Evolutionary conservation across 306 rosid genomes (phyloP).

Genomic region (Leucaena leucocephala): DNA sequence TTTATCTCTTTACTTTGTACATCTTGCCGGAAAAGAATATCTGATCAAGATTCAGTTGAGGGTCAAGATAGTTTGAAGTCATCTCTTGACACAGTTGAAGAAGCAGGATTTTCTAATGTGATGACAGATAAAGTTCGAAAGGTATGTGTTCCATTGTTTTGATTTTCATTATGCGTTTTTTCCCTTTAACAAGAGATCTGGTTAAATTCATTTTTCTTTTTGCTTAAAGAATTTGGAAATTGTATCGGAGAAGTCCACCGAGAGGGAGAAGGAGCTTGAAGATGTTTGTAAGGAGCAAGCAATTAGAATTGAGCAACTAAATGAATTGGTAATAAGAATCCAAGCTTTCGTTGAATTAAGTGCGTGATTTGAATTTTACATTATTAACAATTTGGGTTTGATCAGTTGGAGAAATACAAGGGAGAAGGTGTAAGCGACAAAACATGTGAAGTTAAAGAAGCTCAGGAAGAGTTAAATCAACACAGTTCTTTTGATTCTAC

Average conservation of each 20-base stretch:
- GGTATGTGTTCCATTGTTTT: conserved; percentile 39
- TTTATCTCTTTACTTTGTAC: conserved; percentile 58
- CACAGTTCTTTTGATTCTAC: conserved; percentile 49
- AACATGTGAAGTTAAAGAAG: conserved; percentile 70
- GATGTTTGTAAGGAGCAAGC: conserved; percentile 68
- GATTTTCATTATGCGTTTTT: conserved; percentile 3
- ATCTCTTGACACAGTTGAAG: conserved; percentile 41
- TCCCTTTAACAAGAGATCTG: not conserved
- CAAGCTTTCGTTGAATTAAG: conserved; percentile 21
- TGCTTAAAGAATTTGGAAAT: conserved; percentile 39
- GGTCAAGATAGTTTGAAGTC: conserved; percentile 51
- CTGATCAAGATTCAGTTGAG: conserved; percentile 40
- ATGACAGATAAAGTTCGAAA: conserved; percentile 42
- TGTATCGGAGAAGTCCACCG: conserved; percentile 33
- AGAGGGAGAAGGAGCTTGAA: conserved; percentile 64
- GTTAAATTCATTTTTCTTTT: conserved; percentile 7
- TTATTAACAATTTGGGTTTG: conserved; percentile 26
- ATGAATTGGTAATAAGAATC: conserved; percentile 58
- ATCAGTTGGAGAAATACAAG: conserved; percentile 65
- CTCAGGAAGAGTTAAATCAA: conserved; percentile 57
- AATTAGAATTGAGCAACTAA: conserved; percentile 66
- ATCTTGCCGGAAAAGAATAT: conserved; percentile 56
- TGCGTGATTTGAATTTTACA: conserved; percentile 30
- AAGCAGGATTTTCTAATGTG: conserved; percentile 39
- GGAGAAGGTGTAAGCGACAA: conserved; percentile 48